phyloP scores from a whole-genome alignment of 139 green algal species.

The Coccomyxa sp. region DNA sequence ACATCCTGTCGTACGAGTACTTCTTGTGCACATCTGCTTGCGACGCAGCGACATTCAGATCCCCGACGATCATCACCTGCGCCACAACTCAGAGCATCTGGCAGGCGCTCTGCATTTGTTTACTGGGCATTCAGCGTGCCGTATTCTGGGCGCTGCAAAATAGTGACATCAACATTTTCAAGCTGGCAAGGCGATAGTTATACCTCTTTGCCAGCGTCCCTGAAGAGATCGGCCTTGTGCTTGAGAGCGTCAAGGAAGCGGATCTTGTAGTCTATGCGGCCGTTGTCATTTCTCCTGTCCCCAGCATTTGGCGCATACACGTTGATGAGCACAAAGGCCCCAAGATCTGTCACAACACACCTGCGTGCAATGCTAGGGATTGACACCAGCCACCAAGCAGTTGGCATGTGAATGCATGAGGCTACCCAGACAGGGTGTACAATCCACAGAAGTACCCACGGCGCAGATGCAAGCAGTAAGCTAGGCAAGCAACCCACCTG shows the following conservation, averaged over 20 bases:
- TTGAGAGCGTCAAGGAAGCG: constrained; percentile 41
- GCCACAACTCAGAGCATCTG: neutral
- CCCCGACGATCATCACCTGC: constrained; percentile 59
- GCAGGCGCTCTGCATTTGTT: neutral
- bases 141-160: neutral
- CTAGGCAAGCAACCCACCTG: constrained; percentile 22
- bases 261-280: constrained; percentile 53
- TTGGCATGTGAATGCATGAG: constrained; percentile 20
- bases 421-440: neutral
- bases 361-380: constrained; percentile 18
- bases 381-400: neutral
- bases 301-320: constrained; percentile 77
- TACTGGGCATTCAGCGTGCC: neutral
- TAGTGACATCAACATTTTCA: neutral
- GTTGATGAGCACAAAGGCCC: constrained; percentile 30
- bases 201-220: neutral
- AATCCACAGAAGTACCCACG: neutral
- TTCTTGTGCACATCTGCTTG: constrained; percentile 40
- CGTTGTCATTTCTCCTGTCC: constrained; percentile 22
- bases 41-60: constrained; percentile 54
- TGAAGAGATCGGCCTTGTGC: neutral
- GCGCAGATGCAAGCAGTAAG: neutral
- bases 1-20: constrained; percentile 25
- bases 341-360: constrained; percentile 56
- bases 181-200: neutral